Conservation (phyloP, 306 rosid genomes). For the Pyrus bretschneideri region DNA sequence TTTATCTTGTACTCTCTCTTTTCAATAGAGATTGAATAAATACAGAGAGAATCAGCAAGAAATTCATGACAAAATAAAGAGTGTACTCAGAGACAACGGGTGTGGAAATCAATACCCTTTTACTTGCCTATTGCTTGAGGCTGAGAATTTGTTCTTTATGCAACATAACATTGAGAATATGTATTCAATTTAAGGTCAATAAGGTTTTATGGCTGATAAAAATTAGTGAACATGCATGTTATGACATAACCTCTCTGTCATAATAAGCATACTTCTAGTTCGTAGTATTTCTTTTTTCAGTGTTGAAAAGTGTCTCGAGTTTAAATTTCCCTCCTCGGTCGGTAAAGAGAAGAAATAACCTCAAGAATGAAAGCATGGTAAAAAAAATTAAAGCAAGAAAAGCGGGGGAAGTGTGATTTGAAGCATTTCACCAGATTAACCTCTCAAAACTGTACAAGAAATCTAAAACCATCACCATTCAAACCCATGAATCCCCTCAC, state of each 20-base stretch:
- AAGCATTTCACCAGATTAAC: slow-evolving; percentile 19
- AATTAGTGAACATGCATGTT: too few species aligned
- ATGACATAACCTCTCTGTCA: background rate
- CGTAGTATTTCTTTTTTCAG: too few species aligned
- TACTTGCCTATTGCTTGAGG: background rate
- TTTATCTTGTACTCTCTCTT: background rate
- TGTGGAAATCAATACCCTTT: too few species aligned
- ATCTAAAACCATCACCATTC: slow-evolving; percentile 13
- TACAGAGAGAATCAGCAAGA: too few species aligned
- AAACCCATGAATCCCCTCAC: slow-evolving; percentile 7
- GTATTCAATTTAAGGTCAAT: too few species aligned
- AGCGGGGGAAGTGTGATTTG: background rate
- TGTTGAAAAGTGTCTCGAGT: background rate
- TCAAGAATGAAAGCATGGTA: background rate
- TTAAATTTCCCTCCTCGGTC: too few species aligned
- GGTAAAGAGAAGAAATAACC: background rate
- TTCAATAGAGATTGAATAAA: background rate
- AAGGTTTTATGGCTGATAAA: too few species aligned
- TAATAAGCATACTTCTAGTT: too few species aligned
- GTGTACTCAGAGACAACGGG: background rate
- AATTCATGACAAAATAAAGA: background rate
- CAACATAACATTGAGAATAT: too few species aligned
- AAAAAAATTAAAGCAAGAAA: background rate
- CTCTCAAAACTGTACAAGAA: slow-evolving; percentile 63
- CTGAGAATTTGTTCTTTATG: background rate